Evolutionary conservation across 768 basidiomycete genomes (phyloP).

Genomic region (Podaxis rugospora): DNA sequence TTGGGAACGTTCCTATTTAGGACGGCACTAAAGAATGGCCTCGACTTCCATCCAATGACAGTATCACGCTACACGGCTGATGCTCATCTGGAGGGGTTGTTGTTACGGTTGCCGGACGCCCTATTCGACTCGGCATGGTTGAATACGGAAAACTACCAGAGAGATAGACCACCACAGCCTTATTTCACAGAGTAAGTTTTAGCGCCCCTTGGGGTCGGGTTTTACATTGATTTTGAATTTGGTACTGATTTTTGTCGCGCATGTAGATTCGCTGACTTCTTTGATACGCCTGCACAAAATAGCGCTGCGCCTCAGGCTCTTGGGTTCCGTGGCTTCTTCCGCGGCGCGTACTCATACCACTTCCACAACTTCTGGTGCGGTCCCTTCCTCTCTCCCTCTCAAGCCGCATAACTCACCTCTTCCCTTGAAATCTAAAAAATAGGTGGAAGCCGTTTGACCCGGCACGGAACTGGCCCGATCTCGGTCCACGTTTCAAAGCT

Average conservation of each 20-base stretch:
- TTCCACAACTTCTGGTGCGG: conserved; percentile 89
- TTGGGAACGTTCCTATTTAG: conserved; percentile 89
- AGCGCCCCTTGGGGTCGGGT: neutral
- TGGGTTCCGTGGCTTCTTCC: conserved; percentile 90
- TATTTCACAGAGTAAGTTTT: conserved; percentile 73
- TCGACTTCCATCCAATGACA: conserved; percentile 96
- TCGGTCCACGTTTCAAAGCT: conserved; percentile 70
- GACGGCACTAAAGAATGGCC: conserved; percentile 83
- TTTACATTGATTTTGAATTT: neutral
- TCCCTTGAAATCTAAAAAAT: neutral
- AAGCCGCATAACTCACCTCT: neutral
- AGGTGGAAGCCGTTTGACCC: conserved; percentile 97
- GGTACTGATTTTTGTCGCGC: neutral
- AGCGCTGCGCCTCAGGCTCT: conserved; percentile 79
- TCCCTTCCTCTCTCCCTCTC: conserved; percentile 12
- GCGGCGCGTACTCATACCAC: conserved; percentile 89
- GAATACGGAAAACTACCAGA: conserved; percentile 85
- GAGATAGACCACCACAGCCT: conserved; percentile 89
- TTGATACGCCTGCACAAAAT: conserved; percentile 63
- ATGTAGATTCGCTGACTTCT: conserved; percentile 76
- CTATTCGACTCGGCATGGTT: conserved; percentile 94
- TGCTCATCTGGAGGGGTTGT: conserved; percentile 68
- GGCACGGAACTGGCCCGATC: conserved; percentile 84
- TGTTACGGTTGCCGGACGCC: conserved; percentile 84
- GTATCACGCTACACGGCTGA: conserved; percentile 83